These are phyloP conservation scores for Phoenix roebelenii DNA, from an alignment of 176 grass and related monocot genomes.

Conservation along the genomic window DNA sequence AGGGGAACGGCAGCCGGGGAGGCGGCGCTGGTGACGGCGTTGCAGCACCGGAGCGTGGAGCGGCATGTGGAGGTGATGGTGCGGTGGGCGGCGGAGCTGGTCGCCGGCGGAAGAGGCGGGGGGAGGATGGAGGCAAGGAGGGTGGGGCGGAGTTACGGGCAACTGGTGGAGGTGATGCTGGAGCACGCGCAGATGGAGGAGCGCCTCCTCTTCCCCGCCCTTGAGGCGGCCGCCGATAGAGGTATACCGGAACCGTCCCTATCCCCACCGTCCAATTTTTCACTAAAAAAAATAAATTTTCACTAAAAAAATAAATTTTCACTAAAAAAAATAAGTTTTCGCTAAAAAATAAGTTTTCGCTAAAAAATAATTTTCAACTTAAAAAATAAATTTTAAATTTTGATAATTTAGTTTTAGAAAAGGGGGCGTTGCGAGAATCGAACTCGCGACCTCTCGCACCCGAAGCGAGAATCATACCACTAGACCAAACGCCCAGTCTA, in stretches of 20 bases:
- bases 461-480: slow-evolving; percentile 99
- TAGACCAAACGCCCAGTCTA: slow-evolving; percentile 30
- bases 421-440: too few relatives aligned
- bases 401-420: too few relatives aligned
- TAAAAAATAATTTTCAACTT: too few relatives aligned
- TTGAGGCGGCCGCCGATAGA: slow-evolving; percentile 58
- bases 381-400: too few relatives aligned
- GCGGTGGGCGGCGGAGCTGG: slow-evolving; percentile 47
- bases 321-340: too few relatives aligned
- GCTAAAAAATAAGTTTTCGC: too few relatives aligned
- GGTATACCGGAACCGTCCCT: slow-evolving; percentile 17
- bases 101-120: slow-evolving; percentile 9
- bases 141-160: slow-evolving; percentile 59
- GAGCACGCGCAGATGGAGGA: slow-evolving; percentile 99
- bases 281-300: too few relatives aligned
- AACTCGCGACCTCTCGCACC: slow-evolving; percentile 88
- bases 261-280: too few relatives aligned
- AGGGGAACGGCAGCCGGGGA: slow-evolving; percentile 26
- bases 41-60: slow-evolving; percentile 84
- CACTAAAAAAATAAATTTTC: too few relatives aligned
- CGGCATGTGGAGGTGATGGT: slow-evolving; percentile 69
- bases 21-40: slow-evolving; percentile 48
- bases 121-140: slow-evolving; percentile 59
- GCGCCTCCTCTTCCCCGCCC: slow-evolving; percentile 62
- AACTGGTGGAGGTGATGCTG: slow-evolving; percentile 81